phyloP scores from a whole-genome alignment of 2,329 filamentous ascomycete genomes.

The Penicillium corylophilum region DNA sequence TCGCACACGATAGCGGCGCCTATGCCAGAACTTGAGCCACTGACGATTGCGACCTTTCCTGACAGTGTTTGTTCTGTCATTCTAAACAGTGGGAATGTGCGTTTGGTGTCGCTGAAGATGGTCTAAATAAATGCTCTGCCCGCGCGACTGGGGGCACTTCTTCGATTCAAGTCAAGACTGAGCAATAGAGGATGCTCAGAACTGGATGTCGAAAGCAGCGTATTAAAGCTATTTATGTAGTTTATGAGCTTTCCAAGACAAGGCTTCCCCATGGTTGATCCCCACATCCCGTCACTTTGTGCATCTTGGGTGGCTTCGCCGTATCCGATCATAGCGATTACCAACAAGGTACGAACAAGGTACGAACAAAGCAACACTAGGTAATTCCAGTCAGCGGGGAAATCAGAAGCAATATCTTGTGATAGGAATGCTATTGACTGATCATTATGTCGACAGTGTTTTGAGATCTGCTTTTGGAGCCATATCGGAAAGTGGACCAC shows the following conservation, averaged over 20 bases:
- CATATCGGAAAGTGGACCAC: not conserved
- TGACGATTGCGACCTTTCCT: slow-evolving; percentile 27
- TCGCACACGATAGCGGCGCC: slow-evolving; percentile 32
- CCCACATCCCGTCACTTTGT: not conserved
- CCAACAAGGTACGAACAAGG: not conserved
- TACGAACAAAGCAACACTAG: not conserved
- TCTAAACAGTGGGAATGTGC: not conserved
- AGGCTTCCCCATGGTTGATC: not conserved
- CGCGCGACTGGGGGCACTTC: not conserved
- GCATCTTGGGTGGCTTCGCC: not conserved
- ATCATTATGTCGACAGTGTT: not conserved
- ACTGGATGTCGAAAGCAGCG: not conserved
- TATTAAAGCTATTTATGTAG: not conserved
- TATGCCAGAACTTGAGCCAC: slow-evolving; percentile 25
- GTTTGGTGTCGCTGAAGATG: not conserved
- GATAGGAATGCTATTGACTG: not conserved
- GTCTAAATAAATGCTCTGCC: not conserved
- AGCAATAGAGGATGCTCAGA: not conserved
- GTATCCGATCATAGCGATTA: not conserved
- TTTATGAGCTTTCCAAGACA: not conserved
- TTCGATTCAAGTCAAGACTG: not conserved
- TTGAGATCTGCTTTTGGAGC: not conserved
- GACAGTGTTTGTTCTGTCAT: not conserved
- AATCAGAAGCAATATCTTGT: too few species aligned
- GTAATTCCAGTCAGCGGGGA: not conserved